Evolutionary conservation across 345 rosid species (phyloP).

Genomic region (Aethionema arabicum): DNA sequence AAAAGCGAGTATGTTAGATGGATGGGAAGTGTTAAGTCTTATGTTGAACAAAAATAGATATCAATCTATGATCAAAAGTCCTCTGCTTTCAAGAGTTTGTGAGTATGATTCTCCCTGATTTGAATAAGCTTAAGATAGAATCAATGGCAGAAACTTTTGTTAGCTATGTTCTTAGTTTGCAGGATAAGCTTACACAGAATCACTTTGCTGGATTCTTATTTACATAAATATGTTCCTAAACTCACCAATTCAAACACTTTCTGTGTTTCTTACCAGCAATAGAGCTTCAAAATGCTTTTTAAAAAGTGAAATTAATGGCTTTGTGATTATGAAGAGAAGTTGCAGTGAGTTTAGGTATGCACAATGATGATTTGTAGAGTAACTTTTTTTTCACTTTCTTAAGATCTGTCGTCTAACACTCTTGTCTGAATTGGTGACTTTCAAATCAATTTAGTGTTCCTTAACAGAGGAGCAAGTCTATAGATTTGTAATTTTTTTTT

Average conservation of each 20-base stretch:
- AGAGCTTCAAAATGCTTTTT: slow-evolving; percentile 6
- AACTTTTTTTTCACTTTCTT: background rate
- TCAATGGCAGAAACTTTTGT: slow-evolving; percentile 1
- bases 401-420: slow-evolving; percentile 24
- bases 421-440: slow-evolving; percentile 25
- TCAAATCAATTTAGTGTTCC: slow-evolving; percentile 48
- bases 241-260: background rate
- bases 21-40: slow-evolving; percentile 70
- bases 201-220: background rate
- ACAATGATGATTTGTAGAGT: slow-evolving; percentile 38
- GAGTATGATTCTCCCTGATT: slow-evolving; percentile 15
- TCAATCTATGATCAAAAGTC: background rate
- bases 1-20: slow-evolving; percentile 66
- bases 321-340: too few species aligned
- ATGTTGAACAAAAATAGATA: slow-evolving; percentile 51
- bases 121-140: slow-evolving; percentile 9
- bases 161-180: slow-evolving; percentile 7
- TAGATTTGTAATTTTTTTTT: background rate
- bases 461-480: slow-evolving; percentile 52
- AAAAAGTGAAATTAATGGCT: too few species aligned
- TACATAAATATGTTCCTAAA: background rate
- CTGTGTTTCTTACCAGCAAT: slow-evolving; percentile 1
- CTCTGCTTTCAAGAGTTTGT: slow-evolving; percentile 3
- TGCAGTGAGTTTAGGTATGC: slow-evolving; percentile 11
- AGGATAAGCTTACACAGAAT: background rate